phyloP scores from a whole-genome alignment of 129 eudicot genomes.

The Artemisia argyi region DNA sequence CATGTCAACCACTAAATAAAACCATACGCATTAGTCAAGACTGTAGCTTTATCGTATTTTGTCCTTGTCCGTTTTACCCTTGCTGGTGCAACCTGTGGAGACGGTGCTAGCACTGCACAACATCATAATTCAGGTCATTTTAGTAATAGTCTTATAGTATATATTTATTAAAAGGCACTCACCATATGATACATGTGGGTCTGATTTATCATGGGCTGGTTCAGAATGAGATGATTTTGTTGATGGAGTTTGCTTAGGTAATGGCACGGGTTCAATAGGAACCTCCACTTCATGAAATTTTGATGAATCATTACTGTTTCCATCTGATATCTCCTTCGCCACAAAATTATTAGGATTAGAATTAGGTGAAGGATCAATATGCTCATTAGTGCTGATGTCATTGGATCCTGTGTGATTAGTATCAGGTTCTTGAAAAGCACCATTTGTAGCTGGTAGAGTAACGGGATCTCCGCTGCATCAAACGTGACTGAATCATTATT shows the following conservation, averaged over 20 bases:
- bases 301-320: conserved; percentile 25
- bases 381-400: conserved; percentile 24
- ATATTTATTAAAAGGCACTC: conserved; percentile 19
- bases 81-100: conserved; percentile 36
- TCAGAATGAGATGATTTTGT: conserved; percentile 35
- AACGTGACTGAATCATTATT: conserved; percentile 16
- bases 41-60: conserved; percentile 52
- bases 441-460: conserved; percentile 26
- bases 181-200: conserved; percentile 45
- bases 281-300: conserved; percentile 23
- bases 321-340: conserved; percentile 22
- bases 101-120: conserved; percentile 36
- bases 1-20: neutral
- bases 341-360: too few relatives aligned
- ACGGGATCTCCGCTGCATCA: conserved; percentile 42
- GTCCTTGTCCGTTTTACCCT: conserved; percentile 56
- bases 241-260: conserved; percentile 34
- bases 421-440: conserved; percentile 31
- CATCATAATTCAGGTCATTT: conserved; percentile 6
- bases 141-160: neutral
- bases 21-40: conserved; percentile 59
- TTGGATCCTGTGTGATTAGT: conserved; percentile 25
- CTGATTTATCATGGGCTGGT: conserved; percentile 21
- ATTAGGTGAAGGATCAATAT: conserved; percentile 34
- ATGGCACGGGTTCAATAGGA: conserved; percentile 29